Evolutionary conservation across 2,329 filamentous ascomycete genomes (phyloP), one percentile per base, ranked within the genome.

Genomic region (Paecilomyces fulvus): DNA sequence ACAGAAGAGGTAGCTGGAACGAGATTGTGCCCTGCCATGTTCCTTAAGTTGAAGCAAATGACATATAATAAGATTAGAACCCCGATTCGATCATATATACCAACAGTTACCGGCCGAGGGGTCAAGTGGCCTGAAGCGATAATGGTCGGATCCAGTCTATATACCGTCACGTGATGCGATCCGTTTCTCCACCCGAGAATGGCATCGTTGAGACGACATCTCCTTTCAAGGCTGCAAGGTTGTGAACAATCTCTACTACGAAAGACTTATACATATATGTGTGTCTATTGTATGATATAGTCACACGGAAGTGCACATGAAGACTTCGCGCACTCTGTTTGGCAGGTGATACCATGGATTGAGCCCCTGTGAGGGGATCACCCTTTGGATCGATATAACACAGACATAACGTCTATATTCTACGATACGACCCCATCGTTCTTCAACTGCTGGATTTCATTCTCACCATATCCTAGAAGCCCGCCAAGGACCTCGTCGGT

Each of bases 401-500:
- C n/a, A 43, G 14, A 8, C 20, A 50, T n/a, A 43, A n/a, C 17
- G 51, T 37, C 23, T 21, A 53, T 52, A 46, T 21, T 57, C 58
- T 72, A 84, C 58, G 79, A 78, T 31, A 95, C 77, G 1, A 90
- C 83, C 0, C 90, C 90, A 52, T 84, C 80, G 30, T 78, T 74
- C 65, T 80, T 88, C 61, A 95, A 70, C 9, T 71, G 73, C 46
- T 77, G 70, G 55, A 96, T 87, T 52, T 87, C 80, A 0, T 71
- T 73, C 51, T 78, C 73, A 14, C 73, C 77, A 62, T 89, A 76
- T 0, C 85, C 84, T 17, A 94, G 73, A 21, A 90, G 68, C 23
- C 82, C 80, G 20, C 72, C 69, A 57, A 96, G 72, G 4, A 96
- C 80, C 70, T 94, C 88, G 62, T 90, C 79, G 0, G 91, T 96